Conservation (phyloP, 1,139 yeast species). For the Saccharomyces uvarum region DNA sequence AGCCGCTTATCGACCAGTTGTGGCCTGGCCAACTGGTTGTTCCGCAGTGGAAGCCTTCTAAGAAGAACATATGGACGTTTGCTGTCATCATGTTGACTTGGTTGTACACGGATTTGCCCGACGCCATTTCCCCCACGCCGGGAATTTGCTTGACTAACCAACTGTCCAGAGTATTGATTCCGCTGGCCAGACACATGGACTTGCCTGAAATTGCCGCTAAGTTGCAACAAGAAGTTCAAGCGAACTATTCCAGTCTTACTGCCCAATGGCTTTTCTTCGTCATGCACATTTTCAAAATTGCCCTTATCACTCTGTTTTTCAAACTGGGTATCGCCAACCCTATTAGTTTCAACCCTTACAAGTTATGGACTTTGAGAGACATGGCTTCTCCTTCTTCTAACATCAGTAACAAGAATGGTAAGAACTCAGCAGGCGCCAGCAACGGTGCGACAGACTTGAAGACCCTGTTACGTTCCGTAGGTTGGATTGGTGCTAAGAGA, state of each 20-base stretch:
- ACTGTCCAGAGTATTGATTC: conserved; percentile 37
- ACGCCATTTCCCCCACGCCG: conserved; percentile 81
- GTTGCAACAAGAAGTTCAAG: conserved; percentile 42
- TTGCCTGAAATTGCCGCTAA: conserved; percentile 38
- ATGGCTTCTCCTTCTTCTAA: conserved; percentile 24
- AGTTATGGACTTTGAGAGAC: conserved; percentile 22
- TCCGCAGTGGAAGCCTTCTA: conserved; percentile 68
- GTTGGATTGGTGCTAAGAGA: conserved; percentile 89
- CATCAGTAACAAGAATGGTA: conserved; percentile 20
- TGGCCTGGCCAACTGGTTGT: conserved; percentile 89
- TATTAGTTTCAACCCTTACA: conserved; percentile 41
- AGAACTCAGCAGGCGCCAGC: conserved; percentile 31
- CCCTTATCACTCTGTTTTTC: conserved; percentile 49
- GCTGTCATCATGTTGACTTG: conserved; percentile 48
- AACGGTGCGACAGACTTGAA: conserved; percentile 9
- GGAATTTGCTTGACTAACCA: conserved; percentile 77
- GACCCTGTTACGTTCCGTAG: conserved; percentile 49
- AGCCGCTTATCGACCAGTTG: conserved; percentile 47
- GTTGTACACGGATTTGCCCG: conserved; percentile 92
- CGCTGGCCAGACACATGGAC: conserved; percentile 33
- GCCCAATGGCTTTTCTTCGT: conserved; percentile 65
- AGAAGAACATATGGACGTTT: conserved; percentile 41
- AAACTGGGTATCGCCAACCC: conserved; percentile 78
- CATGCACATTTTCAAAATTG: conserved; percentile 59
- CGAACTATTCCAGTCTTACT: conserved; percentile 33